Percentiles rank a stretch among this genome's conserved stretches.
Conservation (phyloP, 2,329 filamentous ascomycete species). For the Helotiales sp. region DNA sequence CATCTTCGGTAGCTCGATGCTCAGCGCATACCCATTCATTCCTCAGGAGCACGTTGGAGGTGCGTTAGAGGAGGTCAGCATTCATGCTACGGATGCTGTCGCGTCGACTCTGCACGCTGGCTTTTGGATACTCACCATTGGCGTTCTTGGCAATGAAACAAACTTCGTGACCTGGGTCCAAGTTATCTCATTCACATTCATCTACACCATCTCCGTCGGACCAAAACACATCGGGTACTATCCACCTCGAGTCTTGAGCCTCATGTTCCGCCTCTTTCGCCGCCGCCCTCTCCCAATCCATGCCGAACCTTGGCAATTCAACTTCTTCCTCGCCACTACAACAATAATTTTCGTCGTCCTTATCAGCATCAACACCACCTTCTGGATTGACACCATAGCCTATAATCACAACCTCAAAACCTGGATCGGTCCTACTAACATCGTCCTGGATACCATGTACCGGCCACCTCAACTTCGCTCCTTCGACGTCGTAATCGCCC, state of each 20-base stretch:
- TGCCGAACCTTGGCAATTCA: slow-evolving; percentile 25
- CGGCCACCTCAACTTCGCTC: slow-evolving; percentile 23
- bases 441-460: slow-evolving; percentile 26
- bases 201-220: slow-evolving; percentile 28
- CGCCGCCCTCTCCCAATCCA: slow-evolving; percentile 20
- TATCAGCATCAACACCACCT: slow-evolving; percentile 23
- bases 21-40: slow-evolving; percentile 27
- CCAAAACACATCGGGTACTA: slow-evolving; percentile 32
- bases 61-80: slow-evolving; percentile 24
- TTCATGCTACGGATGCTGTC: slow-evolving; percentile 20
- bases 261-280: slow-evolving; percentile 20
- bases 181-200: slow-evolving; percentile 24
- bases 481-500: slow-evolving; percentile 32
- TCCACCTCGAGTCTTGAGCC: slow-evolving; percentile 25
- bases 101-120: slow-evolving; percentile 27
- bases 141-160: slow-evolving; percentile 23
- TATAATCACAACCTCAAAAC: slow-evolving; percentile 21
- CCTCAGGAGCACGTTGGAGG: slow-evolving; percentile 24
- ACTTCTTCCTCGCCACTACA: slow-evolving; percentile 21
- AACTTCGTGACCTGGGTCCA: slow-evolving; percentile 30
- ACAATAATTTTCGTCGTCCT: slow-evolving; percentile 24
- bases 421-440: slow-evolving; percentile 20
- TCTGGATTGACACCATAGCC: slow-evolving; percentile 29
- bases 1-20: slow-evolving; percentile 26
- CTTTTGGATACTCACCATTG: slow-evolving; percentile 23